Evolutionary conservation across 2,329 filamentous ascomycete genomes (phyloP).

Genomic region (Cercospora citrullina): DNA sequence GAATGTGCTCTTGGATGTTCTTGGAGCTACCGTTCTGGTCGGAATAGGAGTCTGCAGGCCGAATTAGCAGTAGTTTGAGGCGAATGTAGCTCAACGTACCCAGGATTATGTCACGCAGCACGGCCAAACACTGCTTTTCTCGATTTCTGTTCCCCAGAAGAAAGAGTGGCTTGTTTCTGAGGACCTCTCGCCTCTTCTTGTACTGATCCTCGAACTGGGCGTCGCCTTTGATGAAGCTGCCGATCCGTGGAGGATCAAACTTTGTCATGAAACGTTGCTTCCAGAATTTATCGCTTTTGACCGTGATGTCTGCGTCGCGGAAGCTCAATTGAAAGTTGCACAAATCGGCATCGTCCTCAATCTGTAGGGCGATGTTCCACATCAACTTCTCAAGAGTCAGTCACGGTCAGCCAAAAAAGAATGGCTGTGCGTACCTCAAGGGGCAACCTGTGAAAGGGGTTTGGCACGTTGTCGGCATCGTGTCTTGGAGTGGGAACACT

Average conservation of each 20-base stretch:
- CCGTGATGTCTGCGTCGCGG: constrained; percentile 40
- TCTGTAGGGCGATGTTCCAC: constrained; percentile 41
- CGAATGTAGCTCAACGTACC: constrained; percentile 39
- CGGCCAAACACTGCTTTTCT: constrained; percentile 41
- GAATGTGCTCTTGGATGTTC: constrained; percentile 4
- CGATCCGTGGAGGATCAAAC: constrained; percentile 42
- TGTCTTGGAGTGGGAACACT: neutral
- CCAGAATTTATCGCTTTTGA: constrained; percentile 52
- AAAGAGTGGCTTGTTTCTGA: constrained; percentile 35
- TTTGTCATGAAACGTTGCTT: constrained; percentile 44
- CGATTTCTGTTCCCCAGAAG: constrained; percentile 25
- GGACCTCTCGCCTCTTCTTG: constrained; percentile 33
- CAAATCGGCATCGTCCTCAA: constrained; percentile 49
- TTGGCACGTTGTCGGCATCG: neutral
- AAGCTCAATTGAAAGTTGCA: constrained; percentile 45
- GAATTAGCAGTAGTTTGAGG: constrained; percentile 16
- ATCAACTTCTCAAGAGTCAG: constrained; percentile 39
- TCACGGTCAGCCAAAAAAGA: neutral
- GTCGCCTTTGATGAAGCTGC: constrained; percentile 28
- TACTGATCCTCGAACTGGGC: constrained; percentile 42
- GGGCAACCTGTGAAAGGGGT: constrained; percentile 30
- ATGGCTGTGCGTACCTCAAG: constrained; percentile 30
- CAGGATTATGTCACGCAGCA: constrained; percentile 47
- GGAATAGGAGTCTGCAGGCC: constrained; percentile 11
- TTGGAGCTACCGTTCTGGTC: neutral